A percentile compares a stretch with the other conserved stretches of the same genome.
Conservation (phyloP, 1,284 basidiomycete genomes). For the Trichosporon inkin region DNA sequence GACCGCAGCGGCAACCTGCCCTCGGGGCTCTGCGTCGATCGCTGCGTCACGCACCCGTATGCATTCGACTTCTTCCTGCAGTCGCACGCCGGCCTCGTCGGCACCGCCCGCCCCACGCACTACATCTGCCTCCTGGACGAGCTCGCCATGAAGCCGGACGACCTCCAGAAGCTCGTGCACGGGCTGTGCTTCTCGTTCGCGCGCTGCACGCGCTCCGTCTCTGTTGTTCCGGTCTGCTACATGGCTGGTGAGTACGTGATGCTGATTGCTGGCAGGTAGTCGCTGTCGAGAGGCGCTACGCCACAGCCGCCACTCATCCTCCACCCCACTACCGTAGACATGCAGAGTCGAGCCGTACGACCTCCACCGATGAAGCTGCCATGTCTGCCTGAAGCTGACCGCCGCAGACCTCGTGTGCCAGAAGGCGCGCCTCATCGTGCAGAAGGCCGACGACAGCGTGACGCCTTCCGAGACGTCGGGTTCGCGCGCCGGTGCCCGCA, state of each 20-base stretch:
- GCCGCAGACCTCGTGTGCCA: conserved; percentile 42
- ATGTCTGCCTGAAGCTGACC: background rate
- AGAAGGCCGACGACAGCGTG: conserved; percentile 21
- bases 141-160: conserved; percentile 41
- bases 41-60: conserved; percentile 49
- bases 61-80: conserved; percentile 51
- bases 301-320: too few species aligned
- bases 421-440: conserved; percentile 43
- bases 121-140: conserved; percentile 49
- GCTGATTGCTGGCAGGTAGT: too few species aligned
- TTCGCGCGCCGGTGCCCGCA: conserved; percentile 15
- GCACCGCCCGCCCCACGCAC: conserved; percentile 40
- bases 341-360: too few species aligned
- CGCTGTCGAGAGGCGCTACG: too few species aligned
- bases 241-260: conserved; percentile 45
- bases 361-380: too few species aligned
- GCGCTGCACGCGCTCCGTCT: conserved; percentile 50
- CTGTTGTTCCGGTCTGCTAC: conserved; percentile 50
- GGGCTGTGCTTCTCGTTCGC: conserved; percentile 51
- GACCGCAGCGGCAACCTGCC: conserved; percentile 51
- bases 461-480: conserved; percentile 36
- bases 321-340: too few species aligned
- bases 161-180: conserved; percentile 45
- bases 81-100: conserved; percentile 39
- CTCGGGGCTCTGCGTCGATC: conserved; percentile 45